phyloP scores from a whole-genome alignment of 805 yeast genomes.

The Candida nanaspora region DNA sequence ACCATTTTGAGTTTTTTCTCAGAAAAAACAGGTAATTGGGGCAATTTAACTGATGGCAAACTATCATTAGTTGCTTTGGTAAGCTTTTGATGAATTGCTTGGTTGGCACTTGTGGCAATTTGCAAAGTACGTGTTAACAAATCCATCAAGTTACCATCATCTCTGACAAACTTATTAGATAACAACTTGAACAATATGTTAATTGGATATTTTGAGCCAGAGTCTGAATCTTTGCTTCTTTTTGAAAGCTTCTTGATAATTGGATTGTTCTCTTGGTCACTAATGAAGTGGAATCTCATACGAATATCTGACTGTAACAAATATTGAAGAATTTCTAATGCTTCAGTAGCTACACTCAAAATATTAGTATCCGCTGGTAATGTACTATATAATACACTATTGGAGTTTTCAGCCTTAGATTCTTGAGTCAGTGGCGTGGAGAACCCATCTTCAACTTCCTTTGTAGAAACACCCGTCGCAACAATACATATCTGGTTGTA shows the following conservation, averaged over 20 bases:
- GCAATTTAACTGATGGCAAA: background rate
- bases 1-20: constrained; percentile 53
- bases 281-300: constrained; percentile 65
- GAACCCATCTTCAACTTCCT: constrained; percentile 1
- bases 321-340: constrained; percentile 66
- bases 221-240: constrained; percentile 30
- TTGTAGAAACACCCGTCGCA: background rate
- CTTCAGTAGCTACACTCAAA: constrained; percentile 65
- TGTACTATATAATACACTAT: constrained; percentile 11
- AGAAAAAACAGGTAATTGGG: constrained; percentile 56
- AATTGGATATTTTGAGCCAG: constrained; percentile 58
- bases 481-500: constrained; percentile 50
- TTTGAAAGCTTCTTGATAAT: constrained; percentile 29
- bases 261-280: constrained; percentile 63
- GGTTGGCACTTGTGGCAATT: constrained; percentile 67
- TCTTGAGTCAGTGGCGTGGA: background rate
- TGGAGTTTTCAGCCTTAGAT: constrained; percentile 3
- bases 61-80: background rate
- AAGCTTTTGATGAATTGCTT: constrained; percentile 31
- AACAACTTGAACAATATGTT: constrained; percentile 59
- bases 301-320: constrained; percentile 61
- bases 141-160: constrained; percentile 73
- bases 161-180: constrained; percentile 55
- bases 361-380: constrained; percentile 63
- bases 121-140: constrained; percentile 67